Percentiles rank a stretch among this genome's conserved stretches.
Conservation (phyloP, 441 rosid genomes). For the Populus trichocarpa region DNA sequence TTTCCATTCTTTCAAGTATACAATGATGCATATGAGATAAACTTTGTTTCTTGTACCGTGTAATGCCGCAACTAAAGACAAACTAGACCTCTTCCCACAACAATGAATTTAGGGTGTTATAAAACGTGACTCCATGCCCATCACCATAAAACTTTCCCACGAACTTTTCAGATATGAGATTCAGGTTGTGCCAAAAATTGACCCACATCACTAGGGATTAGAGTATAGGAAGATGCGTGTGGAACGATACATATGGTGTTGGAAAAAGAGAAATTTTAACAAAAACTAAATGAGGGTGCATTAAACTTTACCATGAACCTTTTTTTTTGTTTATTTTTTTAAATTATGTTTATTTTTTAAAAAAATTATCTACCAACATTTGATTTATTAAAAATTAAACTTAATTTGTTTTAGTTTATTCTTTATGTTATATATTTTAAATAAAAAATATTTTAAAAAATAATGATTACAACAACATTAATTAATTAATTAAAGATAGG, state of each 20-base stretch:
- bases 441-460: no score
- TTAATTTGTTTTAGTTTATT: no score
- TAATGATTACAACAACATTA: no score
- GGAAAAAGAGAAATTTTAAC: no score
- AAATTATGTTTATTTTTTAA: not conserved
- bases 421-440: no score
- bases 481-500: no score
- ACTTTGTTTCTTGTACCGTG: conserved; percentile 30
- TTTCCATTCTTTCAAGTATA: conserved; percentile 12
- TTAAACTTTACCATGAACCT: not conserved
- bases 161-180: not conserved
- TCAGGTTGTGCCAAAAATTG: not conserved
- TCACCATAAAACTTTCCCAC: not conserved
- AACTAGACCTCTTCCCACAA: conserved; percentile 31
- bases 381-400: no score
- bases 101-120: conserved; percentile 2
- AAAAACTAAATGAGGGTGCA: no score
- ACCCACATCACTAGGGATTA: not conserved
- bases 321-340: not conserved
- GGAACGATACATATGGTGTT: no score
- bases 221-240: not conserved
- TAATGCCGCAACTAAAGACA: conserved; percentile 43
- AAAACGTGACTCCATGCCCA: conserved; percentile 15
- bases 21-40: conserved; percentile 3
- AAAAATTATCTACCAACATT: not conserved